Conservation (phyloP, 1,284 basidiomycete species). For the Megacollybia platyphylla region DNA sequence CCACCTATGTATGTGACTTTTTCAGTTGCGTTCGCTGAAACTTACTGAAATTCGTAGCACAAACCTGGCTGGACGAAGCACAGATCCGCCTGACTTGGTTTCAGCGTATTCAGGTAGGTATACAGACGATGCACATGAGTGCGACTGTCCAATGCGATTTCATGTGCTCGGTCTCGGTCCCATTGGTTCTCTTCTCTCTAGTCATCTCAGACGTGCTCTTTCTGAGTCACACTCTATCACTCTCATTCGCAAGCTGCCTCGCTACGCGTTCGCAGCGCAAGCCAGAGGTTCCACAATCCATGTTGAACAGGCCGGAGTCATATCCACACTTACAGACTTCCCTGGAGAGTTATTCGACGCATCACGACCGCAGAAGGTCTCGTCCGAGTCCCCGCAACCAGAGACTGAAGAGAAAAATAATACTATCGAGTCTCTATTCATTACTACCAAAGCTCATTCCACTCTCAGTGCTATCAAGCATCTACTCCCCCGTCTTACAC, state of each 20-base stretch:
- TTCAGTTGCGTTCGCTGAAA: background rate
- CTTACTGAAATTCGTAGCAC: too few relatives aligned
- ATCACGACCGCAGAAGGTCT: conserved; percentile 3
- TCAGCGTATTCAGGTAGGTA: background rate
- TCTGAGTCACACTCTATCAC: conserved; percentile 43
- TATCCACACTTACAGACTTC: conserved; percentile 28
- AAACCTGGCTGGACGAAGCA: background rate
- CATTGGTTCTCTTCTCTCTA: conserved; percentile 71
- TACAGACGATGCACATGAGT: conserved; percentile 1
- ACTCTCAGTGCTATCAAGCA: conserved; percentile 46
- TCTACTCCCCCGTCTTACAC: conserved; percentile 54
- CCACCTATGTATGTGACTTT: background rate
- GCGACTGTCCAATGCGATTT: conserved; percentile 41
- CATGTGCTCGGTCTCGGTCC: conserved; percentile 71
- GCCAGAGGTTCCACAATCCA: conserved; percentile 20
- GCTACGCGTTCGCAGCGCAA: conserved; percentile 19
- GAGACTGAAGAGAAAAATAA: conserved; percentile 9
- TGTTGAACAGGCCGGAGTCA: conserved; percentile 35
- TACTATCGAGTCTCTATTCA: conserved; percentile 65
- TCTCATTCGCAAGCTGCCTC: conserved; percentile 47
- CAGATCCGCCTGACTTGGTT: conserved; percentile 1
- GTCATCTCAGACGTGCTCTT: conserved; percentile 58
- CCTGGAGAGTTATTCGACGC: conserved; percentile 30
- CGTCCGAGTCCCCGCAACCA: background rate
- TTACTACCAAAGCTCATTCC: conserved; percentile 72